These are phyloP conservation scores for Calocera cornea DNA, from an alignment of 768 basidiomycete species.

Conservation along the genomic window DNA sequence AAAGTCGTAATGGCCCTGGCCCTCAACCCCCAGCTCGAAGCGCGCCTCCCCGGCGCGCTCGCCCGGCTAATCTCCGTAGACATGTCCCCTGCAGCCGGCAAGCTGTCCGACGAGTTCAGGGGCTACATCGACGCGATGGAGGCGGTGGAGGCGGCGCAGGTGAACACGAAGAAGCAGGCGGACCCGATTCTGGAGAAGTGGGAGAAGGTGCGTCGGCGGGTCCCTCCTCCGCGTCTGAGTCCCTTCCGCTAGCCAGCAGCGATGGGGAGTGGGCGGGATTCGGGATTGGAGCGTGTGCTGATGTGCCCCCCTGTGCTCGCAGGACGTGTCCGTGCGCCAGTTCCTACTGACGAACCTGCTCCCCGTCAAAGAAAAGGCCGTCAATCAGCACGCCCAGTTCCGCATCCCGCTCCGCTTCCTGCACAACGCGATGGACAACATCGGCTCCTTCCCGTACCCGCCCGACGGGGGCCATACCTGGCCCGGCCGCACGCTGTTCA, in stretches of 20 bases:
- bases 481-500: constrained; percentile 49
- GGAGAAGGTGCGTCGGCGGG: constrained; percentile 41
- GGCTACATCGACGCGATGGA: constrained; percentile 61
- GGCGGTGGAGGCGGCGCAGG: constrained; percentile 44
- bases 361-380: constrained; percentile 24
- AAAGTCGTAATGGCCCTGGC: constrained; percentile 68
- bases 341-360: constrained; percentile 78
- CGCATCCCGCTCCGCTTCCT: constrained; percentile 61
- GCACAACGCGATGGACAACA: constrained; percentile 40
- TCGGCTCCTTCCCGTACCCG: constrained; percentile 68
- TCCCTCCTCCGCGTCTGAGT: no score
- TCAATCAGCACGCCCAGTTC: constrained; percentile 48
- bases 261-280: no score
- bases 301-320: no score
- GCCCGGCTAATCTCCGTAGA: constrained; percentile 61
- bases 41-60: constrained; percentile 28
- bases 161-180: constrained; percentile 55
- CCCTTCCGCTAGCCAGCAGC: no score
- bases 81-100: constrained; percentile 54
- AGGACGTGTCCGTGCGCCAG: constrained; percentile 63
- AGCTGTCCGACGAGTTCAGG: constrained; percentile 50
- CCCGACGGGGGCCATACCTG: constrained; percentile 40
- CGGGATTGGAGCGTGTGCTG: no score
- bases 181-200: constrained; percentile 45
- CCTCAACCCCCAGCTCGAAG: constrained; percentile 31